Conservation (phyloP, 177 flowering plant genomes). For the Telopea speciosissima region DNA sequence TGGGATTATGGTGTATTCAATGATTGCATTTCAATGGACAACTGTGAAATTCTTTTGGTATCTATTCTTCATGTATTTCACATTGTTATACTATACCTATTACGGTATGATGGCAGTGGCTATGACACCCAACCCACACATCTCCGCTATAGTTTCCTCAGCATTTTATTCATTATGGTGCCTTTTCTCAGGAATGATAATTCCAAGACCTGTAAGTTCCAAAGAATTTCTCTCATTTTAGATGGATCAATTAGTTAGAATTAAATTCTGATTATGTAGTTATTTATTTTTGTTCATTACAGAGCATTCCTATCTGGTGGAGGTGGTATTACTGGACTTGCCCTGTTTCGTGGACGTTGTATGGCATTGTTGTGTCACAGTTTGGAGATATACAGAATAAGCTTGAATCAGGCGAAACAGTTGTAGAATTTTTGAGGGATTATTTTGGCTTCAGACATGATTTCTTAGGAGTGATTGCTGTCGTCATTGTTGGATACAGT, state of each 20-base stretch:
- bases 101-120: slow-evolving; percentile 2
- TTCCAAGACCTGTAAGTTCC: not conserved
- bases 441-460: not conserved
- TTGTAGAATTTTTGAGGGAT: not conserved
- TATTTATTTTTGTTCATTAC: not conserved
- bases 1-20: not conserved
- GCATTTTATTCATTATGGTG: not conserved
- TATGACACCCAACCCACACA: not conserved
- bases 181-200: not conserved
- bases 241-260: not conserved
- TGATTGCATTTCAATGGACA: not conserved
- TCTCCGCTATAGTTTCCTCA: not conserved
- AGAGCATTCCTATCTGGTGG: slow-evolving; percentile 5
- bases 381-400: not conserved
- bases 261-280: not conserved
- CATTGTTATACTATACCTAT: slow-evolving; percentile 1
- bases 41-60: not conserved
- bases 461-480: not conserved
- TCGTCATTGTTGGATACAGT: not conserved
- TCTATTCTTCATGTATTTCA: not conserved
- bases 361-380: not conserved
- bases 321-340: not conserved
- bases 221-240: no score
- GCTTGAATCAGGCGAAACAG: not conserved
- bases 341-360: not conserved